Evolutionary conservation across 805 yeast genomes (phyloP).

Genomic region (Schwanniomyces sp.): DNA sequence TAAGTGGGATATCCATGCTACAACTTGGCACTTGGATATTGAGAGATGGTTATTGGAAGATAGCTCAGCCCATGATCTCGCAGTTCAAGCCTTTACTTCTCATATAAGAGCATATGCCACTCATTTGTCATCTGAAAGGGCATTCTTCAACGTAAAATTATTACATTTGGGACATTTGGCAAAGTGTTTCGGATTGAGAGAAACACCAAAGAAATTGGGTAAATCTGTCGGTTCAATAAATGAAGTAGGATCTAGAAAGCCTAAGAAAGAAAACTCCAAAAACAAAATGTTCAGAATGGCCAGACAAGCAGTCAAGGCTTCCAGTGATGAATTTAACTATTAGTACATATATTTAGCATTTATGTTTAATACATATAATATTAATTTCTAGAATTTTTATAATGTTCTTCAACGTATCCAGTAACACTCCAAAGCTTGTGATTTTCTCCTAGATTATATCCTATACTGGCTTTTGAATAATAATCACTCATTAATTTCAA

Average conservation of each 20-base stretch:
- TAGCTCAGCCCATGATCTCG: slow-evolving; percentile 55
- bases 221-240: slow-evolving; percentile 27
- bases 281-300: slow-evolving; percentile 79
- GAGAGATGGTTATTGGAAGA: slow-evolving; percentile 88
- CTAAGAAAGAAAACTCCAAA: slow-evolving; percentile 64
- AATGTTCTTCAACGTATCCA: slow-evolving; percentile 19
- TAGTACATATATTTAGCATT: slow-evolving; percentile 9
- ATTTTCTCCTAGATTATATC: slow-evolving; percentile 71
- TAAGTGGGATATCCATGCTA: slow-evolving; percentile 91
- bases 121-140: slow-evolving; percentile 78
- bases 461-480: slow-evolving; percentile 54
- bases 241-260: slow-evolving; percentile 29
- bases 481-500: slow-evolving; percentile 59
- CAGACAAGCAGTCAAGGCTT: slow-evolving; percentile 60
- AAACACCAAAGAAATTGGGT: slow-evolving; percentile 84
- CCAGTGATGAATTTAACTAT: slow-evolving; percentile 73
- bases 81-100: slow-evolving; percentile 80
- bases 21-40: slow-evolving; percentile 90
- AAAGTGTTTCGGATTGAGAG: slow-evolving; percentile 91
- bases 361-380: neutral
- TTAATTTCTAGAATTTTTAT: slow-evolving; percentile 1
- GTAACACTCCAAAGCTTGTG: slow-evolving; percentile 66
- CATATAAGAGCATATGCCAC: slow-evolving; percentile 96
- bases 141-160: slow-evolving; percentile 73
- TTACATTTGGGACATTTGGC: slow-evolving; percentile 96